Percentiles rank a stretch among this genome's conserved stretches.
These are phyloP conservation scores for Potentilla sterilis DNA, from an alignment of 306 rosid species.

Conservation along the genomic window DNA sequence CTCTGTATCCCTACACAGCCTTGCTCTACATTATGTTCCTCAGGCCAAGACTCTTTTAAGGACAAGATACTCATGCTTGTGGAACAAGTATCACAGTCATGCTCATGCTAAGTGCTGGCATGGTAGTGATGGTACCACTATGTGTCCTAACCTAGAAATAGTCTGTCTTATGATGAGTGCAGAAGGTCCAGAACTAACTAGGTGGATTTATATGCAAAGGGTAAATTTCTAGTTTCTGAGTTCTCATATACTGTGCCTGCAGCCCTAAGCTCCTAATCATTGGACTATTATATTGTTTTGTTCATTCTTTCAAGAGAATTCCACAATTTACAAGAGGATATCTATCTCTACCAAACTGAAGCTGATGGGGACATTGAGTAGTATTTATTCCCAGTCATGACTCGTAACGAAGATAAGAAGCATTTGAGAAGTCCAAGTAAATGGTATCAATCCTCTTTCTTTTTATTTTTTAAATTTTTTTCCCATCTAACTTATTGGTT, in stretches of 20 bases:
- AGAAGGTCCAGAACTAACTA: background rate
- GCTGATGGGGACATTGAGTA: slow-evolving; percentile 7
- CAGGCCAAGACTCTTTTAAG: slow-evolving; percentile 16
- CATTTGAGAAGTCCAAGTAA: slow-evolving; percentile 7
- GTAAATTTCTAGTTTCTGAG: background rate
- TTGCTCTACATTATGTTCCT: slow-evolving; percentile 28
- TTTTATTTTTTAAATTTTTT: background rate
- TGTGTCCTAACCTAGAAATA: background rate
- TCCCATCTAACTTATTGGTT: slow-evolving; percentile 4
- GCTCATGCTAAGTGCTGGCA: background rate
- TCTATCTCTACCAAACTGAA: slow-evolving; percentile 5
- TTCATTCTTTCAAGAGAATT: slow-evolving; percentile 9
- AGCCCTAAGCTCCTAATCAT: slow-evolving; percentile 3
- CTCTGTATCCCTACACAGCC: background rate
- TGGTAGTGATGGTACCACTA: slow-evolving; percentile 2
- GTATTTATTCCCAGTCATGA: background rate
- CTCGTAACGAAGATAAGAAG: slow-evolving; percentile 6
- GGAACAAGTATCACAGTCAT: slow-evolving; percentile 21
- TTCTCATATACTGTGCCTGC: background rate
- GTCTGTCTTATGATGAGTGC: slow-evolving; percentile 5
- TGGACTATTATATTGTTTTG: background rate
- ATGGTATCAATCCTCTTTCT: slow-evolving; percentile 4
- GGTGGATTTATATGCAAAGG: background rate
- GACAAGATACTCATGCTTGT: slow-evolving; percentile 27
- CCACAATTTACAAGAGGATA: slow-evolving; percentile 24